Conservation (phyloP, 2,329 filamentous ascomycete species). For the Penicillium sp. region DNA sequence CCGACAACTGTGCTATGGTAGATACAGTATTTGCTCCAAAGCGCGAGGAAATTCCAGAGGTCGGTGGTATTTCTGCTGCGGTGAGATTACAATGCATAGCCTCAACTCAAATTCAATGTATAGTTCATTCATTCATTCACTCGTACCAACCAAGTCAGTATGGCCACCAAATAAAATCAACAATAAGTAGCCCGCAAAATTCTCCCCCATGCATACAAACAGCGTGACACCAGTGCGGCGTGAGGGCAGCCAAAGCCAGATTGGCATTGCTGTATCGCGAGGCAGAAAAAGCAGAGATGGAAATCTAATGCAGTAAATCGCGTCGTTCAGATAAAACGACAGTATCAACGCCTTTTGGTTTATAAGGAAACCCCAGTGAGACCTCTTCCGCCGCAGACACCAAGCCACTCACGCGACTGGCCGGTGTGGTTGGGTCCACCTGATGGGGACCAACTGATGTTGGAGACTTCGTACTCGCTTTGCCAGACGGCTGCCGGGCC, state of each 20-base stretch:
- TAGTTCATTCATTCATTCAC: slow-evolving; percentile 40
- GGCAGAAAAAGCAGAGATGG: slow-evolving; percentile 6
- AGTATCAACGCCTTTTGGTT: slow-evolving; percentile 14
- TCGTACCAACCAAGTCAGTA: slow-evolving; percentile 30
- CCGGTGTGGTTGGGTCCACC: slow-evolving; percentile 37
- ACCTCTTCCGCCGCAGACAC: slow-evolving; percentile 48
- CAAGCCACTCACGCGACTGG: slow-evolving; percentile 44
- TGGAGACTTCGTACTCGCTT: slow-evolving; percentile 50
- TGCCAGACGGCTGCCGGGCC: slow-evolving; percentile 50
- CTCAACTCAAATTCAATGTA: slow-evolving; percentile 14
- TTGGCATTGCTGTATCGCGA: not conserved
- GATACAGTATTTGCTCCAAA: too few relatives aligned
- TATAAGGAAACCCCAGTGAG: slow-evolving; percentile 48
- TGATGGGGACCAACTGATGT: slow-evolving; percentile 51
- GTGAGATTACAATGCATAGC: too few relatives aligned
- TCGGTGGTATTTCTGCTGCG: too few relatives aligned
- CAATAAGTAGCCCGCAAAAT: slow-evolving; percentile 1
- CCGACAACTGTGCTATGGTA: too few relatives aligned
- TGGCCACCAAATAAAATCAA: slow-evolving; percentile 12
- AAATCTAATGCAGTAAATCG: not conserved
- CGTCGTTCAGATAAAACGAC: not conserved
- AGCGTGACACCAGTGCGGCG: not conserved
- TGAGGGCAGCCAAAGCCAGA: not conserved
- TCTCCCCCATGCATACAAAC: not conserved
- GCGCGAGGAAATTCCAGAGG: too few relatives aligned